These are phyloP conservation scores for Yamadazyma takamatsuzukensis DNA, from an alignment of 805 yeast genomes.

Conservation along the genomic window DNA sequence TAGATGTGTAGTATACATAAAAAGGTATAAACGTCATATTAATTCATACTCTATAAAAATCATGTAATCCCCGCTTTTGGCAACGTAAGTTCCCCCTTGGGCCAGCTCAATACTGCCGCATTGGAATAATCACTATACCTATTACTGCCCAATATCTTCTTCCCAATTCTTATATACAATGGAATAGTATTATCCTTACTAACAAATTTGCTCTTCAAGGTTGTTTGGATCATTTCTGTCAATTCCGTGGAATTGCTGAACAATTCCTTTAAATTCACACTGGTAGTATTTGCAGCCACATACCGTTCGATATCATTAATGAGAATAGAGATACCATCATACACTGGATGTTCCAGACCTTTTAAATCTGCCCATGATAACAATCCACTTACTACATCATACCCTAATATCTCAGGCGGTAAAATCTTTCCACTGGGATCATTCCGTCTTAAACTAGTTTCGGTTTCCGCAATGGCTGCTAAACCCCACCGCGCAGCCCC, in stretches of 20 bases:
- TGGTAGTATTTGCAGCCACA: slow-evolving; percentile 45
- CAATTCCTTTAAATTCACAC: slow-evolving; percentile 22
- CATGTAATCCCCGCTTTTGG: slow-evolving; percentile 55
- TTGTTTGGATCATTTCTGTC: slow-evolving; percentile 21
- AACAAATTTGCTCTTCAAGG: slow-evolving; percentile 22
- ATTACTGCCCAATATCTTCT: slow-evolving; percentile 37
- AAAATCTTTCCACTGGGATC: slow-evolving; percentile 59
- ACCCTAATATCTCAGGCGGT: slow-evolving; percentile 49
- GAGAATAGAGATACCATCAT: slow-evolving; percentile 48
- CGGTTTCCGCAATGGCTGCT: slow-evolving; percentile 83
- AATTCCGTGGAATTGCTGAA: slow-evolving; percentile 13
- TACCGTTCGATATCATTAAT: slow-evolving; percentile 78
- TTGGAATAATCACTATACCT: slow-evolving; percentile 59
- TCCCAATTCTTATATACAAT: slow-evolving; percentile 57
- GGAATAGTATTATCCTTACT: slow-evolving; percentile 28
- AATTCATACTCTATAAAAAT: too few relatives aligned
- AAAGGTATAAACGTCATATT: too few relatives aligned
- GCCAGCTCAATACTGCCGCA: slow-evolving; percentile 60
- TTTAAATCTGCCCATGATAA: slow-evolving; percentile 32
- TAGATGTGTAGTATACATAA: too few relatives aligned
- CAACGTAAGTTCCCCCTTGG: slow-evolving; percentile 49
- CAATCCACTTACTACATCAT: slow-evolving; percentile 24
- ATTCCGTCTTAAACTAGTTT: slow-evolving; percentile 59
- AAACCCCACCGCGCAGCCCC: slow-evolving; percentile 94
- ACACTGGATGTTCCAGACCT: neutral